Evolutionary conservation across 495 filamentous ascomycete genomes (phyloP), one percentile per base, ranked within the genome.

Genomic region (Penicillium argentinense): DNA sequence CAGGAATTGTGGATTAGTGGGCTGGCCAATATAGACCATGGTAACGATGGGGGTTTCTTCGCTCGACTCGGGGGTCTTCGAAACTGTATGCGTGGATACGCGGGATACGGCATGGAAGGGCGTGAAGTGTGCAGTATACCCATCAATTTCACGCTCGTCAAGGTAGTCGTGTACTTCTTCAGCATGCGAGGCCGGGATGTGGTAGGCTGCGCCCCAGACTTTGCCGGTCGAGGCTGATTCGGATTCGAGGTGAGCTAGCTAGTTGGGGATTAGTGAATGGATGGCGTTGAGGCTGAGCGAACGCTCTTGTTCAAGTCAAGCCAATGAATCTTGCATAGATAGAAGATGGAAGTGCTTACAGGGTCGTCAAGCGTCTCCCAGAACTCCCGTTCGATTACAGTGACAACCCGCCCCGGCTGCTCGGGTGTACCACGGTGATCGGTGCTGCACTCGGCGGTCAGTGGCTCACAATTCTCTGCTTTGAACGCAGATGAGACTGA

Each of bases 81-180:
- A 9, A 12, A 28, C 46, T 14, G 28, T 30, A 2, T 9, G 32
- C 4, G 18, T 40, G 2, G 21, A 37, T 3, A 26, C 29, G 42
- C 39, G 21, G 5, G 37, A 58, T 9, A 78, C 72, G 8, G 86
- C 79, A 60, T 88, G 73, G 66, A 96, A 96, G 1, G 84, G 82
- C 16, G 88, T 91, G 66, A 88, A 88, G 60, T 95, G 89, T 51
- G 93, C 90, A 24, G 80, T 87, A 62, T 97, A 97, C 5, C 95
- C 95, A 63, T 97, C 93, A 56, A 97, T 96, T 69, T 99, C 95
- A 11, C 95, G 86, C 45, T 96, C 91, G 62, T 97, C 91, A 26
- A 99, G 89, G 65, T 97, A 91, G 42, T 86, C 78, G 47, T 87
- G 84, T 3, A 96, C 95, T 69, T 91, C 86, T 47, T 80, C 76